Percentiles rank a stretch among this genome's conserved stretches.
phyloP scores from a whole-genome alignment of 768 basidiomycete genomes.

The Tylopilus rubrobrunneus region DNA sequence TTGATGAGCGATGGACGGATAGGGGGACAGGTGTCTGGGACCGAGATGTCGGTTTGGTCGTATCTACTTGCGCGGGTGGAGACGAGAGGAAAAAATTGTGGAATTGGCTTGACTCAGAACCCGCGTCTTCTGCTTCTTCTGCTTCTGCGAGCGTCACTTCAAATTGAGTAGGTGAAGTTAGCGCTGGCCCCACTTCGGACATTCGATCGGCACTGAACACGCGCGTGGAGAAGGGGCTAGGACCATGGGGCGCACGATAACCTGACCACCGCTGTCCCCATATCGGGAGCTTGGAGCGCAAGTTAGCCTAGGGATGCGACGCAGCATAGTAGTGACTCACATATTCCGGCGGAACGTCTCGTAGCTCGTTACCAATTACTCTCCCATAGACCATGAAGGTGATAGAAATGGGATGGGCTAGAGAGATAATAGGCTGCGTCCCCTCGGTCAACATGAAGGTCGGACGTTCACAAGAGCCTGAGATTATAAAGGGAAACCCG shows the following conservation, averaged over 20 bases:
- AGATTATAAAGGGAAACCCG: conserved; percentile 24
- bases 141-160: conserved; percentile 14
- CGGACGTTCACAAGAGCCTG: conserved; percentile 12
- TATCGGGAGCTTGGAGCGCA: conserved; percentile 23
- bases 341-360: conserved; percentile 27
- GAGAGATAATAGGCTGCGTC: conserved; percentile 12
- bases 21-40: neutral
- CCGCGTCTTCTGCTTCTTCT: conserved; percentile 17
- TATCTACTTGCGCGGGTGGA: conserved; percentile 3
- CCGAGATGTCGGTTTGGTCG: neutral
- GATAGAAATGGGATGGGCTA: conserved; percentile 15
- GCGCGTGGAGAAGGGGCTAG: conserved; percentile 25
- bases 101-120: conserved; percentile 12
- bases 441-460: conserved; percentile 14
- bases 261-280: conserved; percentile 32
- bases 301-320: conserved; percentile 7
- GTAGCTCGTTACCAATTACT: conserved; percentile 29
- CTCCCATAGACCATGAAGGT: conserved; percentile 25
- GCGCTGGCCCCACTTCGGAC: conserved; percentile 17
- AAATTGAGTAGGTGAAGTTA: conserved; percentile 24
- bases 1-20: neutral
- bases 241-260: conserved; percentile 21
- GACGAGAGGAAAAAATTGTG: conserved; percentile 9
- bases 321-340: conserved; percentile 16
- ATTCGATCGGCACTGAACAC: conserved; percentile 18